These are phyloP conservation scores for Ajuga reptans DNA, from an alignment of 305 asterid species.

Conservation along the genomic window DNA sequence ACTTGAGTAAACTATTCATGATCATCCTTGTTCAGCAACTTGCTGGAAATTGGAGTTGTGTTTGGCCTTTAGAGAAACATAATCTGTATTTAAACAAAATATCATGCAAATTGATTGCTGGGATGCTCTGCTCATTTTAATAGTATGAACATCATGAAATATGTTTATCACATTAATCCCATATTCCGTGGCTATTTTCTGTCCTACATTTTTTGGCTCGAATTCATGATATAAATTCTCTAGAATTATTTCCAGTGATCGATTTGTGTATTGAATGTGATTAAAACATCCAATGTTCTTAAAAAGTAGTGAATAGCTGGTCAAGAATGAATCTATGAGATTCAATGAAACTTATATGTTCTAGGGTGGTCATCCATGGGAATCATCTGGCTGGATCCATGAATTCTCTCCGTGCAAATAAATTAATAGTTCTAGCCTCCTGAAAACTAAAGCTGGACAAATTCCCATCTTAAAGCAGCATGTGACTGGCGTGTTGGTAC, in stretches of 20 bases:
- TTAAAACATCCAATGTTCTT: not conserved
- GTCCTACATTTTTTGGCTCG: too few relatives aligned
- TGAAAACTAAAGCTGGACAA: not conserved
- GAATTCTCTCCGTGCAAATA: not conserved
- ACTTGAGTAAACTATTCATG: not conserved
- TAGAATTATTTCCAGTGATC: too few relatives aligned
- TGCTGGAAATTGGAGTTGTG: not conserved
- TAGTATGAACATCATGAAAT: not conserved
- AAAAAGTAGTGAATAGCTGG: not conserved
- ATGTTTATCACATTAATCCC: not conserved
- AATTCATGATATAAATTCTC: too few relatives aligned
- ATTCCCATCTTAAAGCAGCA: not conserved
- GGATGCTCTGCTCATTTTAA: conserved; percentile 3
- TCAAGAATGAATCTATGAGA: not conserved
- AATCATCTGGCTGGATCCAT: not conserved
- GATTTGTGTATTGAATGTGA: too few relatives aligned
- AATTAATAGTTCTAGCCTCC: not conserved
- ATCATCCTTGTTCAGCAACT: not conserved
- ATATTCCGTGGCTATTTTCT: too few relatives aligned
- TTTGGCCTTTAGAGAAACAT: not conserved
- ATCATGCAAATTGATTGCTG: conserved; percentile 9
- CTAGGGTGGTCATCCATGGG: not conserved
- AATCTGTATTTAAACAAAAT: not conserved
- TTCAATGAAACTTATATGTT: not conserved
- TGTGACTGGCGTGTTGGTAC: not conserved